phyloP scores from a whole-genome alignment of 139 green algal species.

The Volvox africanus region DNA sequence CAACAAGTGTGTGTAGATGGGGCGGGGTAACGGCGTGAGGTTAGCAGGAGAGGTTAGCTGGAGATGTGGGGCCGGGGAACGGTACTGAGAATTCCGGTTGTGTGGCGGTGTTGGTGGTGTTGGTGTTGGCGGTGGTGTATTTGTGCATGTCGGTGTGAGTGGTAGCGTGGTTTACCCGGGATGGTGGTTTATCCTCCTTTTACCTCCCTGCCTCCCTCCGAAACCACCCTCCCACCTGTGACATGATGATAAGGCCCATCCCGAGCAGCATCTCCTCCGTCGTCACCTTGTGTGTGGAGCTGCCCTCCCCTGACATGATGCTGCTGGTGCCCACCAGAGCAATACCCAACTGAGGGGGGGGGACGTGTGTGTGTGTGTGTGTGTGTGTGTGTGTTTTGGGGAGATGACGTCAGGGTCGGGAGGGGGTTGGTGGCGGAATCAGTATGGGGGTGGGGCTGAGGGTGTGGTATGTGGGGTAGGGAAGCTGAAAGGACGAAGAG shows the following conservation, averaged over 20 bases:
- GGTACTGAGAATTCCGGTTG: too few relatives aligned
- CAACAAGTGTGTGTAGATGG: too few relatives aligned
- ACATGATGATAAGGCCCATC: constrained; percentile 80
- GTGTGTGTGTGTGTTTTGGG: background rate
- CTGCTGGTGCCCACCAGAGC: constrained; percentile 70
- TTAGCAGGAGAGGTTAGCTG: too few relatives aligned
- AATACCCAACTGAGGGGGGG: constrained; percentile 66
- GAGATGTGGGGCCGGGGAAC: too few relatives aligned
- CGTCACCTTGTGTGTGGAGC: constrained; percentile 55
- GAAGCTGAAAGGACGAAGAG: too few relatives aligned
- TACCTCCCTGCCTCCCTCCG: background rate
- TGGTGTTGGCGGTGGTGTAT: too few relatives aligned
- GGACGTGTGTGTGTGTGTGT: background rate
- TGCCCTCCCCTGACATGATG: constrained; percentile 71
- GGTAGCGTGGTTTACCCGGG: too few relatives aligned
- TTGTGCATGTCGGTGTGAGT: too few relatives aligned
- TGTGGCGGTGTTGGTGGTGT: too few relatives aligned
- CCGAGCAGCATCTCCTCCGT: constrained; percentile 71
- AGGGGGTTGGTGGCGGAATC: background rate
- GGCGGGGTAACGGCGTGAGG: too few relatives aligned
- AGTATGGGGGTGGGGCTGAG: too few relatives aligned
- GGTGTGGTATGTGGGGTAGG: too few relatives aligned
- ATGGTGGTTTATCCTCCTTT: background rate
- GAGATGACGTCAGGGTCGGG: background rate
- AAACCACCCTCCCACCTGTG: constrained; percentile 59